phyloP scores from a whole-genome alignment of 202 grass and related monocot genomes.

The Musa balbisiana region DNA sequence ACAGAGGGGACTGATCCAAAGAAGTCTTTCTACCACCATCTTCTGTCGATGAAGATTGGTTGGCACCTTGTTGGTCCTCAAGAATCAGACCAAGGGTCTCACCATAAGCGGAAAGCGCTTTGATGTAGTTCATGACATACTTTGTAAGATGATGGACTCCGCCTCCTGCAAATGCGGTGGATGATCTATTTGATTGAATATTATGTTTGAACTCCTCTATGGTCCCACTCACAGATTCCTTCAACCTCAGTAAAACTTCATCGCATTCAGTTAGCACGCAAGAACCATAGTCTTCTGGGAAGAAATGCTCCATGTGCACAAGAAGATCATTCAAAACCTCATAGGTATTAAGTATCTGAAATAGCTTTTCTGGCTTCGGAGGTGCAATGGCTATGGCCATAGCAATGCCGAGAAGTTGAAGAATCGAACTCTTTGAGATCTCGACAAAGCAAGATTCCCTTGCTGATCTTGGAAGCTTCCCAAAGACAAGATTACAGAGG shows the following conservation, averaged over 20 bases:
- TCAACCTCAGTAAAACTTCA: slow-evolving; percentile 58
- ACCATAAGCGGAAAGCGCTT: slow-evolving; percentile 53
- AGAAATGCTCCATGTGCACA: slow-evolving; percentile 49
- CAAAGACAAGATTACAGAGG: slow-evolving; percentile 62
- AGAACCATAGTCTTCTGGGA: slow-evolving; percentile 38
- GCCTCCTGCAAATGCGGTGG: slow-evolving; percentile 47
- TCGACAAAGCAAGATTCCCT: slow-evolving; percentile 70
- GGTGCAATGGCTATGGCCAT: slow-evolving; percentile 52
- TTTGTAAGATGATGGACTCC: slow-evolving; percentile 72
- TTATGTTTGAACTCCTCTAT: slow-evolving; percentile 59
- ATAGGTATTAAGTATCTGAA: slow-evolving; percentile 80
- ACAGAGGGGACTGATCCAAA: slow-evolving; percentile 26
- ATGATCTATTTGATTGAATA: slow-evolving; percentile 53
- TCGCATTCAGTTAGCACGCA: slow-evolving; percentile 61
- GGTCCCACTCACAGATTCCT: slow-evolving; percentile 48
- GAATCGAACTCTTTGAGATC: slow-evolving; percentile 58
- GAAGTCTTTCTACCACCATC: slow-evolving; percentile 20
- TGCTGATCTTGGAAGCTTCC: slow-evolving; percentile 43
- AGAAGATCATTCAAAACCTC: slow-evolving; percentile 47
- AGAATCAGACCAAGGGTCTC: slow-evolving; percentile 71
- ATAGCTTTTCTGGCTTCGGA: slow-evolving; percentile 68
- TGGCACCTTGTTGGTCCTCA: slow-evolving; percentile 35
- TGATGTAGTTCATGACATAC: slow-evolving; percentile 99
- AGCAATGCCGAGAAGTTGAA: slow-evolving; percentile 65
- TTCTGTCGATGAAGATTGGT: slow-evolving; percentile 33